Percentiles rank a stretch among this genome's conserved stretches.
These are phyloP conservation scores for Hamamelis virginiana DNA, from an alignment of 164 flowering plant genomes.

Conservation along the genomic window DNA sequence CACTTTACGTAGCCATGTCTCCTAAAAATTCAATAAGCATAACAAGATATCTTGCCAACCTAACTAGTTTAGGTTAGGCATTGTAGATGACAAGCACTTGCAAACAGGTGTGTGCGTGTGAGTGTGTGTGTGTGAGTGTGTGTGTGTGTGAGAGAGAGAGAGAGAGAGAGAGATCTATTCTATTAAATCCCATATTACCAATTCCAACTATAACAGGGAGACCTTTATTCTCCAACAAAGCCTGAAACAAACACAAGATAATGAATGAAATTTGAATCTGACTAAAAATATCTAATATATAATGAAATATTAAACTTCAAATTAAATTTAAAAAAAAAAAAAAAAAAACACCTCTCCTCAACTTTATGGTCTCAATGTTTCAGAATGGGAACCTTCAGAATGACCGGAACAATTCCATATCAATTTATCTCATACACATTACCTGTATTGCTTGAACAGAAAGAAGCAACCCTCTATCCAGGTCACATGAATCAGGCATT, in stretches of 20 bases:
- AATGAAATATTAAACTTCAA: not conserved
- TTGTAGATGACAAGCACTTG: not conserved
- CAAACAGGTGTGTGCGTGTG: not conserved
- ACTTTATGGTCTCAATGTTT: conserved; percentile 2
- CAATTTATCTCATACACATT: conserved; percentile 5
- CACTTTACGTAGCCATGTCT: not conserved
- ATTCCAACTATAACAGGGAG: conserved; percentile 97
- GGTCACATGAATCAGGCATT: conserved; percentile 92
- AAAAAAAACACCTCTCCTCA: too few species aligned
- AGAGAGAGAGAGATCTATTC: conserved; percentile 12
- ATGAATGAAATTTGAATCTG: conserved; percentile 2
- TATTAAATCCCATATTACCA: conserved; percentile 44
- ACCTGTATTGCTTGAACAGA: conserved; percentile 99
- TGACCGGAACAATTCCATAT: not conserved
- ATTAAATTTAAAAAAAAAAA: too few species aligned
- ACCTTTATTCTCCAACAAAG: conserved; percentile 89
- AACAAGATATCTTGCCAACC: not conserved
- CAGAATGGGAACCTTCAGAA: conserved; percentile 1
- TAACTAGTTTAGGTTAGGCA: not conserved
- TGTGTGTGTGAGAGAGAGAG: too few species aligned
- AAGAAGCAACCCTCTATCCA: conserved; percentile 95
- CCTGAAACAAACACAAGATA: conserved; percentile 53
- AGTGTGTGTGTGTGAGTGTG: too few species aligned
- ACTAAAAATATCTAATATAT: not conserved
- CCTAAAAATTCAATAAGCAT: not conserved